Conservation (phyloP, 208 protist species). For the Trypanosoma brucei region DNA sequence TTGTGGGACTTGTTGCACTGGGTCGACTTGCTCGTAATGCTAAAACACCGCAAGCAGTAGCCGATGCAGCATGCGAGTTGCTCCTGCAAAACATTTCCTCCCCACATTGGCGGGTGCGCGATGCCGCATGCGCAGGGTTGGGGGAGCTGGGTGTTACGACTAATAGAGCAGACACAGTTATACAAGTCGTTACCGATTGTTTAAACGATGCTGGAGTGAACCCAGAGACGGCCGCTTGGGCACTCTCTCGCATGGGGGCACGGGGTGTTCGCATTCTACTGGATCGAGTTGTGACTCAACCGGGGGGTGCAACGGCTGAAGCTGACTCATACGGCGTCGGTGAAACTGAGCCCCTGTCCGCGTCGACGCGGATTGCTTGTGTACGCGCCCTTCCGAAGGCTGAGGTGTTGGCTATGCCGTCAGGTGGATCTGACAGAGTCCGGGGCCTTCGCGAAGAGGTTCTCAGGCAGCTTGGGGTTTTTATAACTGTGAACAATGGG, state of each 20-base stretch:
- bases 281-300: neutral
- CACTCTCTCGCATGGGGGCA: slow-evolving; percentile 42
- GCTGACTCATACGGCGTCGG: too few relatives aligned
- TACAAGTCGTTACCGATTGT: slow-evolving; percentile 5
- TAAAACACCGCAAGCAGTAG: slow-evolving; percentile 14
- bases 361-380: slow-evolving; percentile 29
- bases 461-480: slow-evolving; percentile 27
- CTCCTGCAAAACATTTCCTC: slow-evolving; percentile 27
- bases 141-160: slow-evolving; percentile 30
- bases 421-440: slow-evolving; percentile 10
- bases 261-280: slow-evolving; percentile 37
- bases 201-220: slow-evolving; percentile 22
- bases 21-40: slow-evolving; percentile 35
- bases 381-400: slow-evolving; percentile 32
- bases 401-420: slow-evolving; percentile 23
- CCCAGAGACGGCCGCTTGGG: slow-evolving; percentile 43
- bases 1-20: slow-evolving; percentile 39
- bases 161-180: slow-evolving; percentile 10
- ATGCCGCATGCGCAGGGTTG: slow-evolving; percentile 54
- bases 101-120: slow-evolving; percentile 39
- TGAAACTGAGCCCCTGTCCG: slow-evolving; percentile 4
- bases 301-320: too few relatives aligned
- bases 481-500: slow-evolving; percentile 26
- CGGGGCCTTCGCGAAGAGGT: slow-evolving; percentile 34
- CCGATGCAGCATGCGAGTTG: slow-evolving; percentile 18